These are phyloP conservation scores for Aspergillus phoenicis DNA, from an alignment of 2,329 filamentous ascomycete species.

Conservation along the genomic window DNA sequence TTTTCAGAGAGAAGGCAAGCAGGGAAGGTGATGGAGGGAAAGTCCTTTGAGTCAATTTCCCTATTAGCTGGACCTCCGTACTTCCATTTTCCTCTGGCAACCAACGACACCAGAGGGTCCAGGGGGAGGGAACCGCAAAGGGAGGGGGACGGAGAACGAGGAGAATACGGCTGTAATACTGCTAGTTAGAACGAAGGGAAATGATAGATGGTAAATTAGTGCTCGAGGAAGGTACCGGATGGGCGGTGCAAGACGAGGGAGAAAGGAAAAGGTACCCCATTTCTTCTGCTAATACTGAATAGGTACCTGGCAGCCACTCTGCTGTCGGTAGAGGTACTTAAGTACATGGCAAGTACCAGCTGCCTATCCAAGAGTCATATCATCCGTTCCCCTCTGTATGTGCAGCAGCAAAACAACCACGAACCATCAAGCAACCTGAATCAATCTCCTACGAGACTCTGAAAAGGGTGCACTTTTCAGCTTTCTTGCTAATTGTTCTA, in stretches of 20 bases:
- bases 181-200: conserved; percentile 2
- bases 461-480: background rate
- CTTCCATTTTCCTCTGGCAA: background rate
- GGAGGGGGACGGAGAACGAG: background rate
- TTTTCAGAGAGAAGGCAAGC: background rate
- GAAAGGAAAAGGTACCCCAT: background rate
- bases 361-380: background rate
- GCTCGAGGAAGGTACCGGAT: conserved; percentile 4
- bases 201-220: conserved; percentile 8
- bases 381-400: background rate
- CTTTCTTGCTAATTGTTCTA: too few relatives aligned
- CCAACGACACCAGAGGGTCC: background rate
- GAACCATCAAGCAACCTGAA: background rate
- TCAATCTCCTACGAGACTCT: background rate
- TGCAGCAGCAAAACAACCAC: background rate
- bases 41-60: background rate
- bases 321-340: conserved; percentile 8
- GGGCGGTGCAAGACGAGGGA: conserved; percentile 1
- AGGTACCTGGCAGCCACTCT: background rate
- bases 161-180: conserved; percentile 1
- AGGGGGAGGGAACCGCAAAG: background rate
- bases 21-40: background rate
- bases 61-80: background rate
- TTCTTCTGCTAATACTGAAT: background rate
- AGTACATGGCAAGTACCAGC: conserved; percentile 9